Conservation (phyloP, 2,329 filamentous ascomycete genomes). For the Cytospora chrysosperma region DNA sequence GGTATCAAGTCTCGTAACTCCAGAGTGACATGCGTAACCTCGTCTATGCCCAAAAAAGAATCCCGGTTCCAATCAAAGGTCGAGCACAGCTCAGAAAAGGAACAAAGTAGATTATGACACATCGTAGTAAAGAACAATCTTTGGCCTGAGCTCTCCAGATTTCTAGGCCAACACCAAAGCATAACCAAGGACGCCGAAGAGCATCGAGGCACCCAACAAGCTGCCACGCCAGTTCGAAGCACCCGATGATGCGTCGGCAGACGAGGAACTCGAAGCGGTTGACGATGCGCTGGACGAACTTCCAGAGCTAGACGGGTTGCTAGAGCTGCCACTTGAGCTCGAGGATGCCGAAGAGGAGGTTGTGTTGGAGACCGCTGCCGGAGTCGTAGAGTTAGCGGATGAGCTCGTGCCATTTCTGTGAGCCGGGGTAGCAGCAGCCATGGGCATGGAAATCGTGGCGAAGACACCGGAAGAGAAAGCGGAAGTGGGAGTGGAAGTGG, state of each 20-base stretch:
- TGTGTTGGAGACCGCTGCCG: conserved; percentile 16
- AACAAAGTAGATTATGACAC: not conserved
- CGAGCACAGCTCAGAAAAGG: conserved; percentile 1
- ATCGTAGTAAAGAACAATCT: not conserved
- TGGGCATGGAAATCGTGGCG: not conserved
- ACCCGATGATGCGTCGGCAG: not conserved
- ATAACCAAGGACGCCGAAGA: not conserved
- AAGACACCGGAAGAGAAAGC: not conserved
- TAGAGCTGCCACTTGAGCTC: not conserved
- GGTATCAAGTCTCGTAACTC: conserved; percentile 9
- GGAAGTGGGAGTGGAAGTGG: not conserved
- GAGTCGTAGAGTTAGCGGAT: conserved; percentile 24
- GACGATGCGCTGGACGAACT: conserved; percentile 4
- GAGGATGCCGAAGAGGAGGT: conserved; percentile 6
- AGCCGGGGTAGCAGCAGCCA: not conserved
- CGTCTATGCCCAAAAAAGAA: not conserved
- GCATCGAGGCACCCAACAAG: not conserved
- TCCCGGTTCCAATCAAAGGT: not conserved
- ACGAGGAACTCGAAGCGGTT: conserved; percentile 1
- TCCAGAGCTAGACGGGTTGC: not conserved
- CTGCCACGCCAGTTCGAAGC: not conserved
- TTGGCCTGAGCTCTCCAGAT: not conserved
- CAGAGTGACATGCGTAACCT: not conserved
- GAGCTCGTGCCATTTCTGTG: conserved; percentile 7
- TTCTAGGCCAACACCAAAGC: not conserved